phyloP scores from a whole-genome alignment of 2,329 filamentous ascomycete species.

The Arthroderma sp. region DNA sequence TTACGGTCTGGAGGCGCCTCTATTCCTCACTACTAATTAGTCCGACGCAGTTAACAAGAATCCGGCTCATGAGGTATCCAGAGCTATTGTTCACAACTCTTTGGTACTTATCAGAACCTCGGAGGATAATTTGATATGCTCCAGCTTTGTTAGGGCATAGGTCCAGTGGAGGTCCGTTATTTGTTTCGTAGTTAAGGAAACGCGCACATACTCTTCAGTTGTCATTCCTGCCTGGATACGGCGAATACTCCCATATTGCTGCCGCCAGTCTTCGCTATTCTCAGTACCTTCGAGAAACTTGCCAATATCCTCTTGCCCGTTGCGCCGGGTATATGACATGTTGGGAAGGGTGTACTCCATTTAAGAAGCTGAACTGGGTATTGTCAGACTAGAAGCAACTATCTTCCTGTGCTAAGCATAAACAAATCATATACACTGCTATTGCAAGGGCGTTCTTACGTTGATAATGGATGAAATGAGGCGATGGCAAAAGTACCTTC shows the following conservation, averaged over 20 bases:
- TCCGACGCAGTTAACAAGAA: conserved; percentile 36
- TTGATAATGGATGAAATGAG: no score
- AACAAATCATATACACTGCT: no score
- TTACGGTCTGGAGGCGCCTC: conserved; percentile 17
- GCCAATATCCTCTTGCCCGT: background rate
- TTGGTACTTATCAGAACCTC: conserved; percentile 34
- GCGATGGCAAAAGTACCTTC: no score
- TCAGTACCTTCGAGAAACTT: background rate
- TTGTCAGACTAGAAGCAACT: no score
- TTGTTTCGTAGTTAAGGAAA: background rate
- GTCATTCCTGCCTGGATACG: background rate
- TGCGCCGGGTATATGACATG: background rate
- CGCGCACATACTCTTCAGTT: background rate
- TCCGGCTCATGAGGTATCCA: conserved; percentile 29
- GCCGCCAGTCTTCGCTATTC: background rate
- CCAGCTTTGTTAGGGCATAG: conserved; percentile 28
- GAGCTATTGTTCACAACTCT: conserved; percentile 35
- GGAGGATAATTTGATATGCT: conserved; percentile 30
- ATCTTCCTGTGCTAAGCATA: no score
- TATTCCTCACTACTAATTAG: conserved; percentile 28
- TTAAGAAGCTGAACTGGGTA: no score
- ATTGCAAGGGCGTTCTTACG: no score
- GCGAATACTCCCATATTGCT: background rate
- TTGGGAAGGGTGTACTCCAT: background rate
- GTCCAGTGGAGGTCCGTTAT: background rate